These are phyloP conservation scores for Phytophthora crassamura DNA, from an alignment of 352 stramenopile genomes.

Conservation along the genomic window DNA sequence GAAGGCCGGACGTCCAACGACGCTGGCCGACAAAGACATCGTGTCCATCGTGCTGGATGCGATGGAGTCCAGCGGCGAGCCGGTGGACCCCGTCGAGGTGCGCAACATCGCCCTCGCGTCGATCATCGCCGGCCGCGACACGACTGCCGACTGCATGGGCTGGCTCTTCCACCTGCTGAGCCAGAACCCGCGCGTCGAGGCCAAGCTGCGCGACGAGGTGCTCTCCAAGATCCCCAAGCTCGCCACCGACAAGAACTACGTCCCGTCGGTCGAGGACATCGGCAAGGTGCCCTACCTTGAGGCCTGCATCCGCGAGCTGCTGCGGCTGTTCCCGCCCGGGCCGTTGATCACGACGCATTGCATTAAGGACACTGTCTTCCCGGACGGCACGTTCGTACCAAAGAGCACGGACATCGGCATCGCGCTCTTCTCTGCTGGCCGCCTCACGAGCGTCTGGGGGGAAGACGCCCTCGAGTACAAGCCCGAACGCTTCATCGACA, in stretches of 20 bases:
- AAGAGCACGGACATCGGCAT: conserved; percentile 43
- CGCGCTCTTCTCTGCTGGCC: conserved; percentile 49
- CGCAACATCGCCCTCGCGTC: conserved; percentile 76
- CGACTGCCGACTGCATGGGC: conserved; percentile 60
- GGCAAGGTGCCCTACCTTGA: conserved; percentile 62
- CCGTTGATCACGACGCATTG: conserved; percentile 52
- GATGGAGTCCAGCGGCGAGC: conserved; percentile 23
- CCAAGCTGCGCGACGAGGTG: conserved; percentile 37
- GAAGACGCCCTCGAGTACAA: conserved; percentile 48
- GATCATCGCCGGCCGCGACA: conserved; percentile 75
- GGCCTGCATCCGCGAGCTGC: conserved; percentile 59
- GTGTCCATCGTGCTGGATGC: conserved; percentile 42
- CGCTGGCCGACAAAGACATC: conserved; percentile 37
- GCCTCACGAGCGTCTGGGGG: conserved; percentile 54
- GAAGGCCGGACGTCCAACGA: conserved; percentile 2
- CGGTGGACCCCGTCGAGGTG: conserved; percentile 43
- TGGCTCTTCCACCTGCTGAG: conserved; percentile 50
- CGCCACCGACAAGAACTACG: conserved; percentile 14
- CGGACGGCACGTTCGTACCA: conserved; percentile 62
- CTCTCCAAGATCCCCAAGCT: conserved; percentile 34
- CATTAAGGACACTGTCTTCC: conserved; percentile 52
- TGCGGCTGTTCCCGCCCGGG: conserved; percentile 62
- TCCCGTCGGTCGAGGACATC: conserved; percentile 57
- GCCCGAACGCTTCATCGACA: conserved; percentile 57
- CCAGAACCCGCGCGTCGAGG: conserved; percentile 34